Conservation (phyloP, 2,329 filamentous ascomycete genomes). For the Penicillium sp. region DNA sequence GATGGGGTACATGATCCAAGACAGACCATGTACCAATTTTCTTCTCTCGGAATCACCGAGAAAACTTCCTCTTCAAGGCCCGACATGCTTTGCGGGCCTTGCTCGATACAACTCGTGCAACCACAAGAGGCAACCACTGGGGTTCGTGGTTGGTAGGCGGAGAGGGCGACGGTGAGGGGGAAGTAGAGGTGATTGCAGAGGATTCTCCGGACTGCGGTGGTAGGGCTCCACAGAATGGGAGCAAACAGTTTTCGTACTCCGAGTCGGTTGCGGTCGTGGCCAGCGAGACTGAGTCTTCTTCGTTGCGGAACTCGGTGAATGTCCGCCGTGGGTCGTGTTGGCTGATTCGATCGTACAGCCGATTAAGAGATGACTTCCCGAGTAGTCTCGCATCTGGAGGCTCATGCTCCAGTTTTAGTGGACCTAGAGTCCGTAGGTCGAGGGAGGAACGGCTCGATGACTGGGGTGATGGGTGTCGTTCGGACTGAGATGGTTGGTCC, state of each 20-base stretch:
- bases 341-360: constrained; percentile 2
- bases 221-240: not conserved
- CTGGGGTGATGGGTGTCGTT: not conserved
- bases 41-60: not conserved
- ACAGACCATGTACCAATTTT: not conserved
- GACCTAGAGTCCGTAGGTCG: not conserved
- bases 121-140: not conserved
- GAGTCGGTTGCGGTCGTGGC: not conserved
- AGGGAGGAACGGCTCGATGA: not conserved
- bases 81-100: not conserved
- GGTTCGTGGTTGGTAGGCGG: not conserved
- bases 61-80: not conserved
- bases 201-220: not conserved
- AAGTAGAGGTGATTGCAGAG: not conserved
- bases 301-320: not conserved
- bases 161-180: not conserved
- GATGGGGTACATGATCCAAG: not conserved
- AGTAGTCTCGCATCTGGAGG: constrained; percentile 4
- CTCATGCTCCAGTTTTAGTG: constrained; percentile 9
- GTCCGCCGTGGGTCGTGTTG: not conserved
- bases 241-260: not conserved
- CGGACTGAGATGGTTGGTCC: not conserved
- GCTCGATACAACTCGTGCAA: not conserved
- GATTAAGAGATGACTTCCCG: constrained; percentile 1
- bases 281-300: not conserved